Conservation (phyloP, 768 basidiomycete genomes). For the Pluteus cervinus region DNA sequence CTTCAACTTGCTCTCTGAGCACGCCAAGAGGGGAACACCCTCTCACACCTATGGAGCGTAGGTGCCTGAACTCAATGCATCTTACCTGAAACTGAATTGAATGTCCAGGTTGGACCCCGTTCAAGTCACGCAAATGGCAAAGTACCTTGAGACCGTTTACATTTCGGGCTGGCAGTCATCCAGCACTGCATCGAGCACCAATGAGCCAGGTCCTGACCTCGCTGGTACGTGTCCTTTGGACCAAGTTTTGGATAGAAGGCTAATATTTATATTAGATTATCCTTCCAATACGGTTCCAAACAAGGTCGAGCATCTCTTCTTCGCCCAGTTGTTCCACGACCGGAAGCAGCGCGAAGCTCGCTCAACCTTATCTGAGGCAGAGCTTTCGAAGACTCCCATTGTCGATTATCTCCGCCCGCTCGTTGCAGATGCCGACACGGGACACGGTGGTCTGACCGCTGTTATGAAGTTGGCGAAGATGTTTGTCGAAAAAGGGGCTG, state of each 20-base stretch:
- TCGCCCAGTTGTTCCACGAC: conserved; percentile 98
- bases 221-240: conserved; percentile 52
- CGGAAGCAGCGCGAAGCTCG: conserved; percentile 89
- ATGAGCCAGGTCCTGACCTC: conserved; percentile 98
- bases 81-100: conserved; percentile 3
- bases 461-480: conserved; percentile 98
- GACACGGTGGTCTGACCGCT: conserved; percentile 96
- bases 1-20: conserved; percentile 66
- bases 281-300: conserved; percentile 98
- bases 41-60: conserved; percentile 98
- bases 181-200: conserved; percentile 87
- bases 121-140: conserved; percentile 98
- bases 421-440: conserved; percentile 96
- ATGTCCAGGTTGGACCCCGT: conserved; percentile 91
- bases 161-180: conserved; percentile 96
- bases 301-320: conserved; percentile 98
- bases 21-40: conserved; percentile 70
- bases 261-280: conserved; percentile 55
- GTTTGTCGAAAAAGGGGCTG: conserved; percentile 98
- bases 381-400: conserved; percentile 62
- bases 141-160: conserved; percentile 97
- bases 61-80: conserved; percentile 32
- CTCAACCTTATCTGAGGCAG: conserved; percentile 58
- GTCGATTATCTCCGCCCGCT: conserved; percentile 93
- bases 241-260: conserved; percentile 1